A percentile compares a stretch with the other conserved stretches of the same genome.
phyloP scores from a whole-genome alignment of 371 early-diverging fungal species.

The Mortierella sp. region DNA sequence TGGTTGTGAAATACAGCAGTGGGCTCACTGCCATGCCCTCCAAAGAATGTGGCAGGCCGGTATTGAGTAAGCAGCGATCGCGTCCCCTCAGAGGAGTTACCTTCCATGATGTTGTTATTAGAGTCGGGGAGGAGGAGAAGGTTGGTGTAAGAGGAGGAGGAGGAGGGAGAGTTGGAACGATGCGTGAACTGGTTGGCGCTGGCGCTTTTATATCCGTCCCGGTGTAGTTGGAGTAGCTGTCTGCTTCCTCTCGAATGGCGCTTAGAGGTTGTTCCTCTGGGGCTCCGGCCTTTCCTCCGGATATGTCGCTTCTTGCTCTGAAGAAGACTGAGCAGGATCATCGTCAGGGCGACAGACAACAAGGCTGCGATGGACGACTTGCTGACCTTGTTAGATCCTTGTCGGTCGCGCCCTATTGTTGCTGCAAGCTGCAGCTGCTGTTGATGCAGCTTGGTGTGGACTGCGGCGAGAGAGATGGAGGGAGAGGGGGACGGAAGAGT shows the following conservation, averaged over 20 bases:
- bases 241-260: conserved; percentile 16
- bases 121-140: neutral
- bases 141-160: conserved; percentile 27
- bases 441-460: neutral
- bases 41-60: conserved; percentile 7
- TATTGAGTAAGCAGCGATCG: conserved; percentile 9
- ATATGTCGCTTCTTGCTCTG: conserved; percentile 36
- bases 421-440: neutral
- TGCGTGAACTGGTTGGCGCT: conserved; percentile 19
- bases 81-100: neutral
- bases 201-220: conserved; percentile 29
- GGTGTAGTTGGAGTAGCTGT: conserved; percentile 11
- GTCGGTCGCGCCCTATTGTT: neutral
- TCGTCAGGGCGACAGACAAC: conserved; percentile 40
- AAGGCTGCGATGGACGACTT: conserved; percentile 39
- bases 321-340: conserved; percentile 52
- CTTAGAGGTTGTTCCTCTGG: conserved; percentile 13
- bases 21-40: conserved; percentile 7
- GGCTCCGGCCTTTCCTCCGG: conserved; percentile 24
- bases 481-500: neutral
- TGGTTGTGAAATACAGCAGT: neutral
- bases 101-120: neutral
- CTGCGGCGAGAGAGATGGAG: neutral
- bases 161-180: conserved; percentile 23
- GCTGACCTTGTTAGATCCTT: conserved; percentile 33